Evolutionary conservation across 108 stramenopile species (phyloP).

Genomic region (Cyclotella atomus): DNA sequence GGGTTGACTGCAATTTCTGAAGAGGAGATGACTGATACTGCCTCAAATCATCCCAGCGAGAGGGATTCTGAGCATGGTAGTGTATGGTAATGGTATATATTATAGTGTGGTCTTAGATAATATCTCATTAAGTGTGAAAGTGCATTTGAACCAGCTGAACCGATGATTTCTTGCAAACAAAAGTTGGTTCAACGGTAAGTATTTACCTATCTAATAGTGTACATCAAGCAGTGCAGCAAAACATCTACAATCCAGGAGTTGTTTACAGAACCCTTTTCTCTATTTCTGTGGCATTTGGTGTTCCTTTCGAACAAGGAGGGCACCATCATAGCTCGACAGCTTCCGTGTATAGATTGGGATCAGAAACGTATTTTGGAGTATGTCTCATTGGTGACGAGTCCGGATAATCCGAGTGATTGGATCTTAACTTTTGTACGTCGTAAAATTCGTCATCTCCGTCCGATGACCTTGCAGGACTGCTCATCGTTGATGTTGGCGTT

Average conservation of each 20-base stretch:
- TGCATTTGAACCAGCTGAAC: too few relatives aligned
- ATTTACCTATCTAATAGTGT: too few relatives aligned
- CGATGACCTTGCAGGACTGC: background rate
- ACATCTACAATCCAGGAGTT: too few relatives aligned
- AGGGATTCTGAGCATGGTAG: constrained; percentile 15
- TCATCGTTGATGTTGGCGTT: constrained; percentile 3
- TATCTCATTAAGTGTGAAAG: too few relatives aligned
- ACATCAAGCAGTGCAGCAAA: too few relatives aligned
- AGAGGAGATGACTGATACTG: constrained; percentile 32
- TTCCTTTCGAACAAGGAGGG: too few relatives aligned
- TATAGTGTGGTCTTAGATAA: too few relatives aligned
- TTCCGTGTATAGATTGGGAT: background rate
- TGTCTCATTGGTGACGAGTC: background rate
- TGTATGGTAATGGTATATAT: background rate
- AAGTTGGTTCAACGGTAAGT: too few relatives aligned
- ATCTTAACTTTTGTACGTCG: background rate
- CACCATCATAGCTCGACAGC: constrained; percentile 4
- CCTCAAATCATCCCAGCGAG: constrained; percentile 10
- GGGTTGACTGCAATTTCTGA: constrained; percentile 36
- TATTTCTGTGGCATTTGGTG: too few relatives aligned
- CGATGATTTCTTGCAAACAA: too few relatives aligned
- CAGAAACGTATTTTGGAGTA: background rate
- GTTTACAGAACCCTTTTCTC: too few relatives aligned
- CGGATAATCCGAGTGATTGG: background rate
- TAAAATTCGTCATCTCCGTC: background rate